Percentiles rank a stretch among this genome's conserved stretches.
Evolutionary conservation across 192 early-diverging fungal genomes (phyloP).

Genomic region (Glomus cerebriforme): DNA sequence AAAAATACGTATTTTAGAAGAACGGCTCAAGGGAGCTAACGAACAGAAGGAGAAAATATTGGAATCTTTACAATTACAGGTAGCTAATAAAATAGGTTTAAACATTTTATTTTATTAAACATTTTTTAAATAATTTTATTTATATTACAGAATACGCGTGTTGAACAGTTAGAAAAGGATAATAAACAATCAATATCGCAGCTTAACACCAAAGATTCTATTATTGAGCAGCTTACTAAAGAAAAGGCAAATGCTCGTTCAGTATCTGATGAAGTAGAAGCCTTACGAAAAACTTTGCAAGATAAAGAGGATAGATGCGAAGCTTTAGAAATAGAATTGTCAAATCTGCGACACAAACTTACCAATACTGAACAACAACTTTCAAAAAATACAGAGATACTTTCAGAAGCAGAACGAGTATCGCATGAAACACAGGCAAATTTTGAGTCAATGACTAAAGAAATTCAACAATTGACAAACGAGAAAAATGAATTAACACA

Average conservation of each 20-base stretch:
- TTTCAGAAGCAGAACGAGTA: neutral
- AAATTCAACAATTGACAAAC: constrained; percentile 1
- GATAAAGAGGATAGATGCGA: constrained; percentile 34
- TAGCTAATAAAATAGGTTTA: neutral
- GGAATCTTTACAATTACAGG: constrained; percentile 25
- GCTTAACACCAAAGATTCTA: constrained; percentile 27
- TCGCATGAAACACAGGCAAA: constrained; percentile 13
- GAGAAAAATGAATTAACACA: constrained; percentile 1
- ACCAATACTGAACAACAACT: constrained; percentile 23
- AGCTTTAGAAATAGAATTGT: constrained; percentile 32
- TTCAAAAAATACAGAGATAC: constrained; percentile 1
- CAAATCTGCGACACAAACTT: constrained; percentile 21
- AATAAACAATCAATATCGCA: constrained; percentile 18
- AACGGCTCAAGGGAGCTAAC: neutral
- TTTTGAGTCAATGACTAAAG: neutral
- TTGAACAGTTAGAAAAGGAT: constrained; percentile 21
- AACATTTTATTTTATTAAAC: neutral
- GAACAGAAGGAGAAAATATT: constrained; percentile 20
- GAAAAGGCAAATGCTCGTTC: constrained; percentile 31
- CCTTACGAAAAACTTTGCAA: constrained; percentile 20
- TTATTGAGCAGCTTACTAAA: constrained; percentile 28
- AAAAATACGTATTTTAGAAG: constrained; percentile 8
- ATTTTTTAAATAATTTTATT: neutral
- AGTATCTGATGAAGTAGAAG: constrained; percentile 29
- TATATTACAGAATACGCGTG: constrained; percentile 7